Base-by-base conservation (phyloP, 352 stramenopile genomes). In the Phytophthora idaei region DNA sequence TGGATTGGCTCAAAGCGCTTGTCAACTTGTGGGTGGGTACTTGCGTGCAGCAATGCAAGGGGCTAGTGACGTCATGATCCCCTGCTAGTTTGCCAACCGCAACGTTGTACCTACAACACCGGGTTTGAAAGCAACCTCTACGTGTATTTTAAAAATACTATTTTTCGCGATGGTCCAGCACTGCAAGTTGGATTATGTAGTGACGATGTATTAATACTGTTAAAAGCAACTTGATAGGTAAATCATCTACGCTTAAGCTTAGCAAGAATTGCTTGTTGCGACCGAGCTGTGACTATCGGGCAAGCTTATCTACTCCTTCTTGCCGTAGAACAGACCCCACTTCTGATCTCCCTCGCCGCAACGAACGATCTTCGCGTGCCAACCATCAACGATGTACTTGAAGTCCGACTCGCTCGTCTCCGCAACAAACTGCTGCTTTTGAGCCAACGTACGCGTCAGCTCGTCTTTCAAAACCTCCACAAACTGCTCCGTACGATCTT, bases 401-500 rank as follows among this genome's bases (percentile, higher is more conserved):
- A 87, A 90, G 57, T 92, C 83, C 44, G 85, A 46, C 46, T 80
- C 80, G 34, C 79, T 89, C 64, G 81, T 92, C 69, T 89, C 77
- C 21, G 76, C 55, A 36, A 90, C 74, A 67, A 92, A 92, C 48
- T 89, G 74, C 21, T 90, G 76, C 60, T 90, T 87, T 52, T 77
- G 81, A 5, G 74, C 68, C 25, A 85, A 15, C 37, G 81, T 92
- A 39, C 83, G 81, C 41, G 64, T 62, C 44, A 92, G 58, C 39
- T 92, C 83, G 4, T 87, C 80, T 49, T 89, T 84, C 45, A 92
- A 76, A 21, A 92, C 77, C 7, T 76, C 45, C 44, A 88, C 76
- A 52, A 92, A 90, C 25, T 92, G 83, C 17, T 86, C 60, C 10
- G 83, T 92, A 48, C 83, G 83, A 64, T 92, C 83, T 47, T 92